Percentiles rank a stretch among this genome's conserved stretches.
phyloP scores from a whole-genome alignment of 2,329 filamentous ascomycete genomes.

The Botrytis hyacinthi region DNA sequence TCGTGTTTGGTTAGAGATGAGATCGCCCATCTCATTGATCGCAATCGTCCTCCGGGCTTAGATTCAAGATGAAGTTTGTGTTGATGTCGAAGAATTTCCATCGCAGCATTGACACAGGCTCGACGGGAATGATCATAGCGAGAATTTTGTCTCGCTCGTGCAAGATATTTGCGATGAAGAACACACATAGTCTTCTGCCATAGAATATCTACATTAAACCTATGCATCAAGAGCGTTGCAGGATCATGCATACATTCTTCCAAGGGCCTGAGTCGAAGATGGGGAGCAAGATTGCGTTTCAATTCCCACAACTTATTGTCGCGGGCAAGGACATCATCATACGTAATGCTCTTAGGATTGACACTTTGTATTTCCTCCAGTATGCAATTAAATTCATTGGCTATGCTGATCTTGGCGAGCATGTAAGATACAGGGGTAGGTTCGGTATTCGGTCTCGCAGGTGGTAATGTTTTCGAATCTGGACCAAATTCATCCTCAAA shows the following conservation, averaged over 20 bases:
- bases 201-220: slow-evolving; percentile 79
- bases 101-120: slow-evolving; percentile 80
- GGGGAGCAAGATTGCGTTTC: slow-evolving; percentile 69
- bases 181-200: slow-evolving; percentile 88
- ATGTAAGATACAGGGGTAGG: slow-evolving; percentile 76
- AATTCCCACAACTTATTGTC: slow-evolving; percentile 61
- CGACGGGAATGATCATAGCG: slow-evolving; percentile 82
- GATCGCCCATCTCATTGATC: slow-evolving; percentile 74
- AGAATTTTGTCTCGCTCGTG: slow-evolving; percentile 72
- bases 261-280: slow-evolving; percentile 72
- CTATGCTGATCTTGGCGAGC: slow-evolving; percentile 65
- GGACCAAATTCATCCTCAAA: slow-evolving; percentile 79
- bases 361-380: slow-evolving; percentile 62
- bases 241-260: slow-evolving; percentile 75
- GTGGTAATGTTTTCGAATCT: slow-evolving; percentile 64
- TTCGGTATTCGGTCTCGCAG: slow-evolving; percentile 64
- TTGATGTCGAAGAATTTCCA: slow-evolving; percentile 78
- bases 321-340: slow-evolving; percentile 63
- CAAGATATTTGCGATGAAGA: slow-evolving; percentile 82
- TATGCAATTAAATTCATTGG: slow-evolving; percentile 68
- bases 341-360: slow-evolving; percentile 51
- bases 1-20: slow-evolving; percentile 78
- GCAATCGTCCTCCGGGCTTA: slow-evolving; percentile 67
- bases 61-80: slow-evolving; percentile 73
- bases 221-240: slow-evolving; percentile 79